A percentile compares a stretch with the other conserved stretches of the same genome.
These are phyloP conservation scores for Trypanosoma theileri DNA, from an alignment of 208 protist species.

Conservation along the genomic window DNA sequence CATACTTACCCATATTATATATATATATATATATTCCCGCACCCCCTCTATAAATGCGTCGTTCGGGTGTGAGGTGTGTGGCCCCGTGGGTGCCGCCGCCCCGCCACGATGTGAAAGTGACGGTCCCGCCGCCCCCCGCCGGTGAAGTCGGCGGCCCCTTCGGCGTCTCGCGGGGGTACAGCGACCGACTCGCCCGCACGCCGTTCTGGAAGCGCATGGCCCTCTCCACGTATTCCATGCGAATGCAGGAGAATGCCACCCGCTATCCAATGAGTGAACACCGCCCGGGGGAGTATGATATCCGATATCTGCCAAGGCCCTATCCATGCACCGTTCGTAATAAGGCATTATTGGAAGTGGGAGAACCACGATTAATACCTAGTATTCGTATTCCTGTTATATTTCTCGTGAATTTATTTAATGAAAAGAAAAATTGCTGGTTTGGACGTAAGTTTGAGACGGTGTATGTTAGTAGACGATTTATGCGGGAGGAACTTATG, in stretches of 20 bases:
- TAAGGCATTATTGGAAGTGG: constrained; percentile 79
- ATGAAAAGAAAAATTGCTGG: constrained; percentile 63
- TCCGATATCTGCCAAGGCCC: constrained; percentile 72
- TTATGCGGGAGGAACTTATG: constrained; percentile 79
- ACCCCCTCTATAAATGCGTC: constrained; percentile 20
- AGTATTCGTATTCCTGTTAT: constrained; percentile 78
- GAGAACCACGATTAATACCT: constrained; percentile 78
- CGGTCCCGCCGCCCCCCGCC: constrained; percentile 80
- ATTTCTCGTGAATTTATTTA: constrained; percentile 83
- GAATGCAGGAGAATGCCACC: constrained; percentile 85
- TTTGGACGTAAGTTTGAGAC: constrained; percentile 84
- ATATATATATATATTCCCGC: background rate
- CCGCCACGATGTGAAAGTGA: constrained; percentile 77
- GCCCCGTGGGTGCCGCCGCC: constrained; percentile 83
- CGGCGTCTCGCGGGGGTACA: constrained; percentile 84
- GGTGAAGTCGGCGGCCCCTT: constrained; percentile 85
- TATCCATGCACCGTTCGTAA: constrained; percentile 80
- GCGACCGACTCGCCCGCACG: constrained; percentile 72
- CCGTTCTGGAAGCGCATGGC: constrained; percentile 92
- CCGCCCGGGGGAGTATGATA: constrained; percentile 81
- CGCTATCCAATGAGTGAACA: constrained; percentile 80
- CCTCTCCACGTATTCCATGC: constrained; percentile 68
- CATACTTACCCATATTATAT: background rate
- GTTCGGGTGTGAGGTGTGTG: constrained; percentile 29
- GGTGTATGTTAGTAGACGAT: constrained; percentile 66